phyloP scores from a whole-genome alignment of 345 rosid genomes.

The Acer negundo region DNA sequence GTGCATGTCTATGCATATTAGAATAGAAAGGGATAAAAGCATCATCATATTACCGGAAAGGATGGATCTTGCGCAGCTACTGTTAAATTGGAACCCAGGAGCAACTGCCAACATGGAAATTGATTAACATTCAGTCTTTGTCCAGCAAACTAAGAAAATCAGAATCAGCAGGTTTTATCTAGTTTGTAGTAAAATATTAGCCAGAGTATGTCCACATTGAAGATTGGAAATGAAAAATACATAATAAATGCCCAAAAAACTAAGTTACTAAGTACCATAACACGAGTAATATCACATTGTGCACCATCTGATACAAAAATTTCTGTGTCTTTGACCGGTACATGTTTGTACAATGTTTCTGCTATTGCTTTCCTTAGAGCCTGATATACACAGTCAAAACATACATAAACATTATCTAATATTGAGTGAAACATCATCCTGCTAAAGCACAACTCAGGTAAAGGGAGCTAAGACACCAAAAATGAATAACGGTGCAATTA shows the following conservation, averaged over 20 bases:
- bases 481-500: background rate
- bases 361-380: conserved; percentile 53
- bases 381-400: conserved; percentile 24
- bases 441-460: background rate
- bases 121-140: conserved; percentile 3
- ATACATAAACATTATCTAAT: background rate
- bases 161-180: conserved; percentile 6
- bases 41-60: conserved; percentile 47
- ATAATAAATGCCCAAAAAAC: background rate
- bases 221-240: background rate
- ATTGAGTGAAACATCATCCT: background rate
- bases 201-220: background rate
- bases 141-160: background rate
- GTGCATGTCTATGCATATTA: background rate
- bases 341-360: conserved; percentile 49
- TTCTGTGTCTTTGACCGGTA: conserved; percentile 46
- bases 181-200: background rate
- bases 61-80: conserved; percentile 69
- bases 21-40: conserved; percentile 10
- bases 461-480: background rate
- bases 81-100: conserved; percentile 50
- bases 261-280: conserved; percentile 41
- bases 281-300: conserved; percentile 66
- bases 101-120: conserved; percentile 44
- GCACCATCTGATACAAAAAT: conserved; percentile 70